A percentile compares a stretch with the other conserved stretches of the same genome.
Evolutionary conservation across 805 yeast genomes (phyloP).

Genomic region (Wickerhamiella dianesei): DNA sequence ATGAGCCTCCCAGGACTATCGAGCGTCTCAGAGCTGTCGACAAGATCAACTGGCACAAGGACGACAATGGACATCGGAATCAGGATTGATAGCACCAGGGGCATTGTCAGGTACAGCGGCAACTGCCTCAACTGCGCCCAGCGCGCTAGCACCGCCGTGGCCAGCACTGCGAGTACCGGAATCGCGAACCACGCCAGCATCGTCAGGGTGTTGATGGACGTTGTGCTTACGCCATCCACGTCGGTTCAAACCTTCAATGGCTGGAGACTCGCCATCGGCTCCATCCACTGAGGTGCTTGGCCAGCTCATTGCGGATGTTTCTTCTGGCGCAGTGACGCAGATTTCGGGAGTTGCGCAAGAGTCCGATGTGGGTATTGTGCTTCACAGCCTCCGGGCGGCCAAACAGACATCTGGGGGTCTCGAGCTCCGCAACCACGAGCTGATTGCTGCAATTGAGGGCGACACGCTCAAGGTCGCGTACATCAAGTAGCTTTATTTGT

Average conservation of each 20-base stretch:
- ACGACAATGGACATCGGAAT: constrained; percentile 65
- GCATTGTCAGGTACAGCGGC: constrained; percentile 14
- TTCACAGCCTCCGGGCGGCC: not conserved
- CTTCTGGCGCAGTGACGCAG: not conserved
- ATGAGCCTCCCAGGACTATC: constrained; percentile 36
- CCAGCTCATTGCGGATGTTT: not conserved
- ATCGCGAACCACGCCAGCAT: constrained; percentile 15
- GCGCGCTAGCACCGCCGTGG: constrained; percentile 14
- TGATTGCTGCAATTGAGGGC: not conserved
- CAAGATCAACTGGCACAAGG: constrained; percentile 60
- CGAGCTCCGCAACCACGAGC: not conserved
- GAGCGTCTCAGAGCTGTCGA: constrained; percentile 37
- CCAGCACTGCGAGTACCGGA: constrained; percentile 13
- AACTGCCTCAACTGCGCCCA: constrained; percentile 13
- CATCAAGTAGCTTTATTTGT: not conserved
- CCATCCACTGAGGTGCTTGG: not conserved
- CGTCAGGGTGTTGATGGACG: not conserved
- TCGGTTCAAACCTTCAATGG: no score
- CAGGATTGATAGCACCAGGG: constrained; percentile 34
- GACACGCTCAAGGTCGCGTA: not conserved
- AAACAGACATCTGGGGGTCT: not conserved
- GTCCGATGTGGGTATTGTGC: not conserved
- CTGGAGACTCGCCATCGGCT: no score
- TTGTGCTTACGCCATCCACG: not conserved
- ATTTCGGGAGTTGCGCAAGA: constrained; percentile 1